Conservation (phyloP, 2,329 filamentous ascomycete genomes). For the Dactylonectria estremocensis region DNA sequence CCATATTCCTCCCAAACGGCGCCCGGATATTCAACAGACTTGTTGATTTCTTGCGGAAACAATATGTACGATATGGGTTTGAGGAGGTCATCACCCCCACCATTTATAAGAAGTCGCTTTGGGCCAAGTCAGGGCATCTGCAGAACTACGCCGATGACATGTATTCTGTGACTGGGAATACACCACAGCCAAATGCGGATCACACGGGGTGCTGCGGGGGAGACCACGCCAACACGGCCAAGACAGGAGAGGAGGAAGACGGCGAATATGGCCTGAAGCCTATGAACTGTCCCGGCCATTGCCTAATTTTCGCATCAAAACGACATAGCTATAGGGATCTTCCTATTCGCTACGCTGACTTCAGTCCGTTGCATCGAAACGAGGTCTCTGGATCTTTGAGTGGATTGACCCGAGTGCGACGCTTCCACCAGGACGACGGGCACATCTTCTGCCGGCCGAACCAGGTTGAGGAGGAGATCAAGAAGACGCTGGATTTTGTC, state of each 20-base stretch:
- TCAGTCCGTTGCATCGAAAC: slow-evolving; percentile 89
- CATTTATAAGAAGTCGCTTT: slow-evolving; percentile 91
- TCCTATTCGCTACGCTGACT: slow-evolving; percentile 88
- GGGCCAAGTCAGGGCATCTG: slow-evolving; percentile 89
- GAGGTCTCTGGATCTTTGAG: slow-evolving; percentile 86
- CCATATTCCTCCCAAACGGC: slow-evolving; percentile 87
- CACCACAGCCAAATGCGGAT: slow-evolving; percentile 41
- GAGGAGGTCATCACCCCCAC: slow-evolving; percentile 91
- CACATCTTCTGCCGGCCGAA: slow-evolving; percentile 89
- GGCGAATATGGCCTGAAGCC: slow-evolving; percentile 89
- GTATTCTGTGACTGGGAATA: slow-evolving; percentile 81
- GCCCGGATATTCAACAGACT: slow-evolving; percentile 88
- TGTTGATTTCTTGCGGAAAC: slow-evolving; percentile 84
- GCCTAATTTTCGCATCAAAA: slow-evolving; percentile 83
- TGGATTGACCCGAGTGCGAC: slow-evolving; percentile 85
- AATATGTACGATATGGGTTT: slow-evolving; percentile 89
- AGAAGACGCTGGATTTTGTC: slow-evolving; percentile 81
- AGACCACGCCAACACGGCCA: slow-evolving; percentile 37
- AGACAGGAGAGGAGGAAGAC: slow-evolving; percentile 68
- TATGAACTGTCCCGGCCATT: slow-evolving; percentile 95
- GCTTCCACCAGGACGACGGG: slow-evolving; percentile 92
- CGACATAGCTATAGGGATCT: slow-evolving; percentile 84
- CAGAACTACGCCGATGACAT: slow-evolving; percentile 94
- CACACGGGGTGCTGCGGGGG: slow-evolving; percentile 53
- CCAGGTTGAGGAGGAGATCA: slow-evolving; percentile 83